Percentiles rank a stretch among this genome's conserved stretches.
These are phyloP conservation scores for Globisporangium apiculatum DNA, from an alignment of 352 stramenopile species.

Conservation along the genomic window DNA sequence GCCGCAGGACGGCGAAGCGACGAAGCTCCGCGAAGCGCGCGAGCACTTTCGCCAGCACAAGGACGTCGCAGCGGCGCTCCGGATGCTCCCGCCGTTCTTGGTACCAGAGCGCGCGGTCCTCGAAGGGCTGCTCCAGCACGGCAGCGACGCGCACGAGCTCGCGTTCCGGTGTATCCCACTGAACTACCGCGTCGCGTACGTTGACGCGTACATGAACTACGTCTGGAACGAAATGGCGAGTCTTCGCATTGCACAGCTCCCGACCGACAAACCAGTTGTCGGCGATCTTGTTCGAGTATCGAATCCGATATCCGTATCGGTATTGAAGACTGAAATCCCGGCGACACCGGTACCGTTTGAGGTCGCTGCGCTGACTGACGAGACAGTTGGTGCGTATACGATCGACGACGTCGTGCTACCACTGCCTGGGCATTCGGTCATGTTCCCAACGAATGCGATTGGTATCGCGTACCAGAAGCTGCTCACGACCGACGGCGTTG, in stretches of 20 bases:
- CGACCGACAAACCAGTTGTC: constrained; percentile 45
- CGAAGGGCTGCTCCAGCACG: constrained; percentile 66
- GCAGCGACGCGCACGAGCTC: constrained; percentile 63
- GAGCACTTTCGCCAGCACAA: constrained; percentile 83
- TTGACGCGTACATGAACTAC: constrained; percentile 89
- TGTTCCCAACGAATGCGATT: constrained; percentile 77
- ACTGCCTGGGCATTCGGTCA: constrained; percentile 85
- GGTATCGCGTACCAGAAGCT: constrained; percentile 40
- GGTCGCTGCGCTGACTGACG: constrained; percentile 59
- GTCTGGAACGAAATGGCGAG: constrained; percentile 95
- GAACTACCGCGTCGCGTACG: constrained; percentile 53
- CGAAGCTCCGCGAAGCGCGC: constrained; percentile 67
- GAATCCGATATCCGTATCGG: too few species aligned
- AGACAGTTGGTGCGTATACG: constrained; percentile 80
- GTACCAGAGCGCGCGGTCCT: constrained; percentile 64
- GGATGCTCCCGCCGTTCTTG: constrained; percentile 72
- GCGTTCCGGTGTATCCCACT: constrained; percentile 62
- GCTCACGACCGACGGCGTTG: constrained; percentile 47
- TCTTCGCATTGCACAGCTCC: constrained; percentile 70
- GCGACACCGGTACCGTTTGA: too few species aligned
- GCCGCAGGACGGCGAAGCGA: constrained; percentile 73
- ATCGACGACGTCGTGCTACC: constrained; percentile 94
- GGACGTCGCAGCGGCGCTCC: constrained; percentile 63
- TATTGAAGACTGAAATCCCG: too few species aligned
- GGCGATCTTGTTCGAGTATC: constrained; percentile 83